Evolutionary conservation across 148 eudicot species (phyloP), one percentile per base, ranked within the genome.

Genomic region (Cornus florida): DNA sequence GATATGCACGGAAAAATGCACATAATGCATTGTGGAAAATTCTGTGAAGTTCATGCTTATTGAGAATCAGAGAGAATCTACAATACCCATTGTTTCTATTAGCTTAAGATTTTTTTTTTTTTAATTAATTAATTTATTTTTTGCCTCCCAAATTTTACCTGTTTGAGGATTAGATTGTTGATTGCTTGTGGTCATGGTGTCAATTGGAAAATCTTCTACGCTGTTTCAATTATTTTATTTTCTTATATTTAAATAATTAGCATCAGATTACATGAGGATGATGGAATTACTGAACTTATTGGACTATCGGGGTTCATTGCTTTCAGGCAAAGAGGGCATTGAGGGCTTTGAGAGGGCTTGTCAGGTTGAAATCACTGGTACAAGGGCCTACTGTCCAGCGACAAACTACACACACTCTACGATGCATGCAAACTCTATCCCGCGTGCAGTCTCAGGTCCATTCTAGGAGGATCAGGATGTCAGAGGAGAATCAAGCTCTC

Each of bases 371-470:
- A 78, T 70, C 90, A 41, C 71, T 91, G 78, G 85, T 92, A 78
- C 89, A 91, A 85, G 98, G 95, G 65, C 84, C 88, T 5, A 82
- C 88, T 70, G 89, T 84, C 28, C 91, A 87, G 73, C 89, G 93
- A 20, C 99, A 92, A 75, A 93, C 95, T 6, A 73, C 90, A 56
- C 90, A 86, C 46, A 87, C 99, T 72, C 86, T 96, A 39, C 92
- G 87, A 82, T 90, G 87, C 70, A 92, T 96, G 98, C 99, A 94
- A 85, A 86, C 91, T 67, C 79, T 96, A 78, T 92, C 93, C 3
- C 92, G 95, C 2, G 90, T 93, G 80, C 99, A 93, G 74, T 57
- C 86, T 72, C 94, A 96, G 86, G 83, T 96, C 73, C 89, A 85
- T 28, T 89, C 91, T 31, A 84, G 95, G 81, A 91, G 98, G 82